Conservation (phyloP, 2,329 filamentous ascomycete genomes). For the Lasiodiplodia gonubiensis region DNA sequence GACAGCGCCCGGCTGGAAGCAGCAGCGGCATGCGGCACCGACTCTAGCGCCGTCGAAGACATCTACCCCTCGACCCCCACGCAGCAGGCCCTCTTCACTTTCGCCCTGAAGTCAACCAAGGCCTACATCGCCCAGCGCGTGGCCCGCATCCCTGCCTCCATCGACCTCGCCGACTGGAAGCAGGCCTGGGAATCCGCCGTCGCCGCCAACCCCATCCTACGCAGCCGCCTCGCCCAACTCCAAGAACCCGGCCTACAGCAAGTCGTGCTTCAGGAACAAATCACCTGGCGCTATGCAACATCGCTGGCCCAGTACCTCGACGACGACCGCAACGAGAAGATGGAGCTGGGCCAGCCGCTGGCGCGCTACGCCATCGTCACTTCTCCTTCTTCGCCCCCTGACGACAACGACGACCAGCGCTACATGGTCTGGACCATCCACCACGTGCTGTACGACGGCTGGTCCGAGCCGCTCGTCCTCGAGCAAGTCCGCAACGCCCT, state of each 20-base stretch:
- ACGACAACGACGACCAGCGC: conserved; percentile 30
- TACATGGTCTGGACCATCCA: conserved; percentile 65
- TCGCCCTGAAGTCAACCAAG: conserved; percentile 45
- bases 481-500: conserved; percentile 41
- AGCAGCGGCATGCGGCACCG: conserved; percentile 41
- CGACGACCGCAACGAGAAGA: conserved; percentile 41
- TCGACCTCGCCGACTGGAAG: conserved; percentile 42
- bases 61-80: conserved; percentile 50
- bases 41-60: conserved; percentile 42
- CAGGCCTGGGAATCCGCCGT: conserved; percentile 45
- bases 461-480: conserved; percentile 43
- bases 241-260: conserved; percentile 29
- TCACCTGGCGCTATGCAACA: conserved; percentile 18
- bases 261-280: not conserved
- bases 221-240: conserved; percentile 30
- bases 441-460: conserved; percentile 46
- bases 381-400: too few species aligned
- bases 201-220: conserved; percentile 42
- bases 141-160: conserved; percentile 37
- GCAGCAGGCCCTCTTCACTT: conserved; percentile 49
- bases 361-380: conserved; percentile 47
- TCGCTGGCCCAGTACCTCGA: conserved; percentile 42
- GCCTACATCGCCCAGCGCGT: conserved; percentile 50
- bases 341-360: conserved; percentile 48
- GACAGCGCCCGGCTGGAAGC: conserved; percentile 47